These are phyloP conservation scores for Claviceps humidiphila DNA, from an alignment of 2,329 filamentous ascomycete species.

Conservation along the genomic window DNA sequence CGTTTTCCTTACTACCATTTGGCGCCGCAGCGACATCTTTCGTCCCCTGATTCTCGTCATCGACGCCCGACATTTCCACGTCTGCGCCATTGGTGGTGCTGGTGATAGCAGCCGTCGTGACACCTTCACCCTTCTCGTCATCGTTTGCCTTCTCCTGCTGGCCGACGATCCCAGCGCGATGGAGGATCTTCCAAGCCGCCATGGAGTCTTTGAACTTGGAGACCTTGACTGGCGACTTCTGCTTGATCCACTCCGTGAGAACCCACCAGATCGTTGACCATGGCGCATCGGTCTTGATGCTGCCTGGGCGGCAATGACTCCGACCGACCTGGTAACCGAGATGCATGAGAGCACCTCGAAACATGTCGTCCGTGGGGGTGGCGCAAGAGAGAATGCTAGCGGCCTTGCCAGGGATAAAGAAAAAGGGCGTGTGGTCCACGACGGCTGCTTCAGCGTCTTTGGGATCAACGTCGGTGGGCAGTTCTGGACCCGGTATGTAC, in stretches of 20 bases:
- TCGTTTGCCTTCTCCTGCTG: conserved; percentile 10
- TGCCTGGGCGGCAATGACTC: conserved; percentile 80
- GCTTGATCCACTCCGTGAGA: conserved; percentile 81
- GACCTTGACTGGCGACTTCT: conserved; percentile 65
- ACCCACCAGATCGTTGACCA: conserved; percentile 87
- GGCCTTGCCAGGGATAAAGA: conserved; percentile 63
- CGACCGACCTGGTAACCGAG: conserved; percentile 74
- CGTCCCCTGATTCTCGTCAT: conserved; percentile 8
- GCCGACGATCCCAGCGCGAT: conserved; percentile 24
- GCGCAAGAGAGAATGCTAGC: conserved; percentile 66
- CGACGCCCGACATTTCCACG: conserved; percentile 28
- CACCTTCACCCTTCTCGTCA: not conserved
- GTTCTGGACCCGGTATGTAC: conserved; percentile 25
- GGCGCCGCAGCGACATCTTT: conserved; percentile 3
- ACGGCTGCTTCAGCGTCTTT: conserved; percentile 42
- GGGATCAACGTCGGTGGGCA: conserved; percentile 23
- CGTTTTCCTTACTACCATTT: conserved; percentile 10
- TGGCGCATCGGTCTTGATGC: conserved; percentile 85
- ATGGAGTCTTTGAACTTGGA: conserved; percentile 56
- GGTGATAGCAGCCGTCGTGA: not conserved
- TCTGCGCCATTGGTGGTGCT: not conserved
- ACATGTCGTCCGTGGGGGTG: conserved; percentile 63
- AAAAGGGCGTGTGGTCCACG: conserved; percentile 71
- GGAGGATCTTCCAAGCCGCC: conserved; percentile 58
- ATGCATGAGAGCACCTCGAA: conserved; percentile 69